phyloP scores from a whole-genome alignment of 2,329 filamentous ascomycete genomes.

The Aspergillus nomiae region DNA sequence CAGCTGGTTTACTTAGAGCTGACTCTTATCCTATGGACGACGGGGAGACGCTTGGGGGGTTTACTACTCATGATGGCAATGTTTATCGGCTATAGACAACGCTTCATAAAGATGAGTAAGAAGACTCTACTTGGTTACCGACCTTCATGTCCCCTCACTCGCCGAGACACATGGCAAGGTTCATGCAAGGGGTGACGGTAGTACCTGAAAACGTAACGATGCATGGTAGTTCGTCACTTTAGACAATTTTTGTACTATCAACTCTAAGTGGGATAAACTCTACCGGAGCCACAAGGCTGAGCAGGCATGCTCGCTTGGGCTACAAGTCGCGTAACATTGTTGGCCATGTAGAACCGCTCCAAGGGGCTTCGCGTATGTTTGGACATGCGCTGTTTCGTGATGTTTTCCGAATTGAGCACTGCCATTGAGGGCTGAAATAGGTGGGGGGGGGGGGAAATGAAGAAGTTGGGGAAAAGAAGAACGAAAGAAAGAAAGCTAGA shows the following conservation, averaged over 20 bases:
- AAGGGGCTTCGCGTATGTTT: not conserved
- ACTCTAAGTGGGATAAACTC: constrained; percentile 15
- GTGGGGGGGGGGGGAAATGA: not conserved
- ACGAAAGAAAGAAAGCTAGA: not conserved
- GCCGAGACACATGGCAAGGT: not conserved
- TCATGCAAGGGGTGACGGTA: constrained; percentile 1
- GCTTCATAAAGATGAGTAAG: not conserved
- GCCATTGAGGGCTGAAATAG: not conserved
- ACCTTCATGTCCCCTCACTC: not conserved
- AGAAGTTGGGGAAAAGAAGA: not conserved
- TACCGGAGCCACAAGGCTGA: constrained; percentile 6
- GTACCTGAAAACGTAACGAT: constrained; percentile 11
- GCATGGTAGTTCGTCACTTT: constrained; percentile 9
- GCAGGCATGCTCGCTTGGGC: not conserved
- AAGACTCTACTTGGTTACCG: not conserved
- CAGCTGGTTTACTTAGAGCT: constrained; percentile 36
- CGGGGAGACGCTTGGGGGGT: not conserved
- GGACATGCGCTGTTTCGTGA: not conserved
- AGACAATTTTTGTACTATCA: constrained; percentile 6
- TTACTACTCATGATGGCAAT: not conserved
- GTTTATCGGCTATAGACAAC: not conserved
- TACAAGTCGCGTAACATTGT: not conserved
- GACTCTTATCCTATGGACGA: constrained; percentile 16
- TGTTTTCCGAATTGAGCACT: not conserved
- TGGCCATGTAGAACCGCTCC: not conserved